Evolutionary conservation across 495 filamentous ascomycete species (phyloP).

Genomic region (Immersiella caudata): DNA sequence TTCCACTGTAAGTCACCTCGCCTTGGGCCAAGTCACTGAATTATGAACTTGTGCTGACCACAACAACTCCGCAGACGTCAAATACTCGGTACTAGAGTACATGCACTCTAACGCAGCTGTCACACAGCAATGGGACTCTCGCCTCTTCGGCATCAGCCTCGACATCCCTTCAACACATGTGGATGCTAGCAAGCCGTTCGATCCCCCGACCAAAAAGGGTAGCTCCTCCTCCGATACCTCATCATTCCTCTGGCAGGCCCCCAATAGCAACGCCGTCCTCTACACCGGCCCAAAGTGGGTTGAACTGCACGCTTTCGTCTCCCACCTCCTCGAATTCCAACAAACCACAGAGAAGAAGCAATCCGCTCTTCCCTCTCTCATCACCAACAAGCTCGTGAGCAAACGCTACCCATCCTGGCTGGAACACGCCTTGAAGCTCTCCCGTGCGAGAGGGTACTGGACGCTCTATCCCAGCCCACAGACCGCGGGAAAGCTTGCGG

Average conservation of each 20-base stretch:
- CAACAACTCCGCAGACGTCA: slow-evolving; percentile 50
- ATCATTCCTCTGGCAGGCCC: slow-evolving; percentile 80
- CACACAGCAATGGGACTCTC: slow-evolving; percentile 45
- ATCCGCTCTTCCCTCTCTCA: slow-evolving; percentile 28
- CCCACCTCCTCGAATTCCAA: slow-evolving; percentile 54
- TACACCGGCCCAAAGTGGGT: slow-evolving; percentile 83
- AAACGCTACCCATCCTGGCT: slow-evolving; percentile 73
- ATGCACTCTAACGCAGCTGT: slow-evolving; percentile 61
- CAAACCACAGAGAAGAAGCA: slow-evolving; percentile 26
- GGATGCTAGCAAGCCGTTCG: slow-evolving; percentile 56
- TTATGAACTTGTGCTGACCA: not conserved
- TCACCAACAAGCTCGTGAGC: slow-evolving; percentile 55
- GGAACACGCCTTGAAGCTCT: slow-evolving; percentile 73
- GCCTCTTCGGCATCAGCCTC: slow-evolving; percentile 74
- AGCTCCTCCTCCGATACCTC: slow-evolving; percentile 34
- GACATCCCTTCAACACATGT: slow-evolving; percentile 68
- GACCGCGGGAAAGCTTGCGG: slow-evolving; percentile 56
- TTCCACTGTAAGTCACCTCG: slow-evolving; percentile 64
- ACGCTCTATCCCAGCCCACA: slow-evolving; percentile 69
- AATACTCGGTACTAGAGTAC: slow-evolving; percentile 73
- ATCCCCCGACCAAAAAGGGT: slow-evolving; percentile 47
- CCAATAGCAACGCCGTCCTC: slow-evolving; percentile 75
- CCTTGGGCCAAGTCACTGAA: not conserved
- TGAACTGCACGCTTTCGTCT: slow-evolving; percentile 76
- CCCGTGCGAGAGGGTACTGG: slow-evolving; percentile 70